These are phyloP conservation scores for Globisporangium paddicum DNA, from an alignment of 352 stramenopile species.

Conservation along the genomic window DNA sequence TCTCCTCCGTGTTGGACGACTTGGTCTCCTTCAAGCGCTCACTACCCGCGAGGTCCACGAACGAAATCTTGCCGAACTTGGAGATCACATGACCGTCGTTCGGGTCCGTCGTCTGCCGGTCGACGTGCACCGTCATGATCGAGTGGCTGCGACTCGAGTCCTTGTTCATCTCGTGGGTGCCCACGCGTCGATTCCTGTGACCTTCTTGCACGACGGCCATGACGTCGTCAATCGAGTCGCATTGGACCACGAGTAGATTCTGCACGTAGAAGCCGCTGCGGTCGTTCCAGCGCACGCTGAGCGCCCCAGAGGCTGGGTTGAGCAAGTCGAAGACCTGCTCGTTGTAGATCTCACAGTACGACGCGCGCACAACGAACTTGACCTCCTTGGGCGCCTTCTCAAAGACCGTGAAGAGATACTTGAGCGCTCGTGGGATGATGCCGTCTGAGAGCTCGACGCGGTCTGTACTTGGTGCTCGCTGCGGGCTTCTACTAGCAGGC, in stretches of 20 bases:
- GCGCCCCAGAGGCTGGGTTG: constrained; percentile 47
- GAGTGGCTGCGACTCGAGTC: constrained; percentile 79
- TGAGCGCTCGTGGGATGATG: constrained; percentile 68
- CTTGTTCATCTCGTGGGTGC: constrained; percentile 72
- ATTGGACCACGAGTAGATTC: constrained; percentile 69
- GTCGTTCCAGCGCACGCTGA: constrained; percentile 76
- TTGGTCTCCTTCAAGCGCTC: constrained; percentile 74
- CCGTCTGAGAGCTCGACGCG: constrained; percentile 46
- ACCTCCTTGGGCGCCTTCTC: constrained; percentile 36
- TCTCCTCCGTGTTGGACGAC: constrained; percentile 67
- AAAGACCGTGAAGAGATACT: constrained; percentile 56
- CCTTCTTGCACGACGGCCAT: constrained; percentile 74
- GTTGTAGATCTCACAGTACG: constrained; percentile 86
- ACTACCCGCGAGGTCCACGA: constrained; percentile 74
- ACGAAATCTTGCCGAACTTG: constrained; percentile 74
- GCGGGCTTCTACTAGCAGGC: neutral
- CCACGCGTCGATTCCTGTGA: constrained; percentile 62
- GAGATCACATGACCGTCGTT: constrained; percentile 44
- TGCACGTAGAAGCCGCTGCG: constrained; percentile 76
- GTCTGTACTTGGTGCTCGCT: neutral
- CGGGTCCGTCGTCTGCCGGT: constrained; percentile 44
- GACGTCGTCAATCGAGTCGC: constrained; percentile 66
- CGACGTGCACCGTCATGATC: constrained; percentile 69
- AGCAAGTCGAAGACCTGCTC: constrained; percentile 78
- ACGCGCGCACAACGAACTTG: constrained; percentile 63